Evolutionary conservation across 2,329 filamentous ascomycete genomes (phyloP).

Genomic region (Colletotrichum higginsianum): DNA sequence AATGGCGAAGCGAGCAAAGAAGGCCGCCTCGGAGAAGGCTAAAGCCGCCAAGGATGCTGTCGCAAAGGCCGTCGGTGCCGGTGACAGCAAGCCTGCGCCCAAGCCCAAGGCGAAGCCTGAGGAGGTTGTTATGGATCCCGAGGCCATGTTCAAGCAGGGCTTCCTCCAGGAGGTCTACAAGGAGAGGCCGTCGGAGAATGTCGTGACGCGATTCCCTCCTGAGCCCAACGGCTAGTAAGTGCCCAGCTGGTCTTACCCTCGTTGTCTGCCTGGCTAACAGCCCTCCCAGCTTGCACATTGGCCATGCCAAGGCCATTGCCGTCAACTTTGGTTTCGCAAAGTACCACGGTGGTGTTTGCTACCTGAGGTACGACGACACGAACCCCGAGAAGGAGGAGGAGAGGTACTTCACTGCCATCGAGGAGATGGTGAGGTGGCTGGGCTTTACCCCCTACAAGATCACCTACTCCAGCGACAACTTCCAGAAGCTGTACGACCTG

Average conservation of each 20-base stretch:
- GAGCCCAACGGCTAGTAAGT: conserved; percentile 86
- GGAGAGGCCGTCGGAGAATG: conserved; percentile 72
- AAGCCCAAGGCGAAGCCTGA: conserved; percentile 62
- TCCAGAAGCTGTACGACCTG: conserved; percentile 87
- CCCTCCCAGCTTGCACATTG: conserved; percentile 65
- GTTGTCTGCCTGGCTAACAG: conserved; percentile 2
- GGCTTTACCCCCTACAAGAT: conserved; percentile 70
- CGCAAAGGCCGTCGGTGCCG: conserved; percentile 50
- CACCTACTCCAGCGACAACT: conserved; percentile 93
- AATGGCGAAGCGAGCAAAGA: conserved; percentile 71
- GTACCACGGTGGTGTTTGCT: conserved; percentile 76
- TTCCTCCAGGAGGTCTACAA: conserved; percentile 82
- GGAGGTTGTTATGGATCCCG: conserved; percentile 64
- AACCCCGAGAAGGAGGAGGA: conserved; percentile 96
- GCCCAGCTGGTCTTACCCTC: conserved; percentile 67
- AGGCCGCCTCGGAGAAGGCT: conserved; percentile 66
- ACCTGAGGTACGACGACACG: conserved; percentile 91
- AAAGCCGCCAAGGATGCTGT: conserved; percentile 57
- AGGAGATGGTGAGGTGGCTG: conserved; percentile 90
- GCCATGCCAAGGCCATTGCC: conserved; percentile 94
- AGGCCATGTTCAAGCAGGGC: conserved; percentile 85
- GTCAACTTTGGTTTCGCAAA: conserved; percentile 97
- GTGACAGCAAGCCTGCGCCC: conserved; percentile 46
- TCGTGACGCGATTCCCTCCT: conserved; percentile 83
- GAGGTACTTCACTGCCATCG: conserved; percentile 89